Conservation (phyloP, 371 early-diverging fungal genomes). For the Zancudomyces culisetae region DNA sequence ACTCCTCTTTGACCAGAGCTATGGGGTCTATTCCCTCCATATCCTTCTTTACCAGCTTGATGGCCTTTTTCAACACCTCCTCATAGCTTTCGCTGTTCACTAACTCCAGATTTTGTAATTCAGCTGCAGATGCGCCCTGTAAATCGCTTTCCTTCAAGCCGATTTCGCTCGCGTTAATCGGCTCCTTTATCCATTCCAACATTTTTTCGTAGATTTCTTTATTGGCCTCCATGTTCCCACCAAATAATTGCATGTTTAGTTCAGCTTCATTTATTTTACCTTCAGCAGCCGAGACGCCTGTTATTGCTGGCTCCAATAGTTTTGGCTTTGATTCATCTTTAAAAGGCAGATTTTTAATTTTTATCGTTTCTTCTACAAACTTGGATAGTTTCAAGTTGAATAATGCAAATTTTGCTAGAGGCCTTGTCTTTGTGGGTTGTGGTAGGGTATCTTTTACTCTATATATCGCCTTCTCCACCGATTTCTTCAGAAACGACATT, state of each 20-base stretch:
- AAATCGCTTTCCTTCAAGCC: neutral
- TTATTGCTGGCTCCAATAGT: constrained; percentile 1
- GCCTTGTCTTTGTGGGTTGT: constrained; percentile 13
- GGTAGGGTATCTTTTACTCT: constrained; percentile 2
- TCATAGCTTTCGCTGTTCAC: constrained; percentile 7
- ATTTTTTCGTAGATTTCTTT: neutral
- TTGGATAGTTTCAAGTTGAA: constrained; percentile 14
- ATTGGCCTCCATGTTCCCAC: neutral
- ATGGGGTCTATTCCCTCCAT: constrained; percentile 9
- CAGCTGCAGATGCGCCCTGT: too few relatives aligned
- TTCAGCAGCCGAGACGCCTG: constrained; percentile 1
- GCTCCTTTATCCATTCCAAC: constrained; percentile 8
- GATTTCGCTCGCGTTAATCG: constrained; percentile 11
- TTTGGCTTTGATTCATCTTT: too few relatives aligned
- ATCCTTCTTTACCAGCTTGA: constrained; percentile 7
- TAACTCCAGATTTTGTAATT: neutral
- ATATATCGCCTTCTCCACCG: neutral
- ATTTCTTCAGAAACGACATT: neutral
- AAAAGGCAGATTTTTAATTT: constrained; percentile 11
- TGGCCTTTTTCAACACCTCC: constrained; percentile 11
- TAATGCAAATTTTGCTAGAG: constrained; percentile 16
- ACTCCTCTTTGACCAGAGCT: constrained; percentile 27
- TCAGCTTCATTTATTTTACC: neutral
- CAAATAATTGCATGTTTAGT: neutral
- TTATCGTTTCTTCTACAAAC: constrained; percentile 11